Conservation (phyloP, 805 yeast species). For the Wickerhamomyces bovis region DNA sequence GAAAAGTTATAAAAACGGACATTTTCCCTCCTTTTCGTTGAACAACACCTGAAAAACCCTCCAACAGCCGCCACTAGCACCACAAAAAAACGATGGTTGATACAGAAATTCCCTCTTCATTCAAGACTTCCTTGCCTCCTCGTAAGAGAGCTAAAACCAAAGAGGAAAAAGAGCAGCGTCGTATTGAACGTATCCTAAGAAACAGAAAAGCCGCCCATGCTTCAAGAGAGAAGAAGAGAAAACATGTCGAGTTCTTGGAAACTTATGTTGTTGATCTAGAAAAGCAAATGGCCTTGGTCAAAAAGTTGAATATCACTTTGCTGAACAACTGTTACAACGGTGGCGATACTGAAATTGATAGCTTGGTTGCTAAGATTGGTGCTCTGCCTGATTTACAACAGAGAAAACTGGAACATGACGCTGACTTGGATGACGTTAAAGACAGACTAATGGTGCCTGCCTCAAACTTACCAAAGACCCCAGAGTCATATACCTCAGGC, state of each 20-base stretch:
- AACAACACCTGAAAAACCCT: background rate
- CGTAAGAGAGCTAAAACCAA: conserved; percentile 94
- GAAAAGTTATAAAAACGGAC: background rate
- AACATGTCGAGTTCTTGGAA: conserved; percentile 83
- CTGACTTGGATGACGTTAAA: conserved; percentile 9
- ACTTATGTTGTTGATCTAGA: conserved; percentile 22
- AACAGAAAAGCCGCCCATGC: conserved; percentile 98
- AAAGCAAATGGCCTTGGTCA: conserved; percentile 17
- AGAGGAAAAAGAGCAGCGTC: conserved; percentile 95
- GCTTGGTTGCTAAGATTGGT: conserved; percentile 7
- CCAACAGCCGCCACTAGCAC: background rate
- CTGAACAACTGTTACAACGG: conserved; percentile 11
- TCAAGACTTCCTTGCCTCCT: conserved; percentile 68
- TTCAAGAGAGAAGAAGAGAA: conserved; percentile 91
- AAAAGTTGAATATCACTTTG: conserved; percentile 12
- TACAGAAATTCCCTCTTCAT: conserved; percentile 28
- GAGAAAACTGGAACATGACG: conserved; percentile 16
- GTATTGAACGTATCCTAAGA: conserved; percentile 86
- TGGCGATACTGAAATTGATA: conserved; percentile 17
- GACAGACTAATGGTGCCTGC: background rate
- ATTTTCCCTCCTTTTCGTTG: background rate
- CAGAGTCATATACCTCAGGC: conserved; percentile 17
- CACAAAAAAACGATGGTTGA: conserved; percentile 14
- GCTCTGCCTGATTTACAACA: conserved; percentile 20
- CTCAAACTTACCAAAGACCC: conserved; percentile 20